Evolutionary conservation across 345 rosid species (phyloP).

Genomic region (Ricinus communis): DNA sequence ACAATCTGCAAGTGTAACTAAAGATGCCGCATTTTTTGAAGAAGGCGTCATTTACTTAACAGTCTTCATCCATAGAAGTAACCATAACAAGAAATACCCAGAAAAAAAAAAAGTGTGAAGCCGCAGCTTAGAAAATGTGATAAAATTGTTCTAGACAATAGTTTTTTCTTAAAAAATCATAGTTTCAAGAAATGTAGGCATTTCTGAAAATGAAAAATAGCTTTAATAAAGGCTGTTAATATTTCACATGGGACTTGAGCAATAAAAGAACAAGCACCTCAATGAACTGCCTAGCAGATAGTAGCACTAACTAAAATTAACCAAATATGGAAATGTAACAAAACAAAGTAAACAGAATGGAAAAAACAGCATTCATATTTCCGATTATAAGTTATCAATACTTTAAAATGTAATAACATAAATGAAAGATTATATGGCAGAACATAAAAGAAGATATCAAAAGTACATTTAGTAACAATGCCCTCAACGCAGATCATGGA

Average conservation of each 20-base stretch:
- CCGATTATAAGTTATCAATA: too few relatives aligned
- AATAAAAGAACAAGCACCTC: slow-evolving; percentile 1
- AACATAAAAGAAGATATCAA: not conserved
- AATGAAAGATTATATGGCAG: not conserved
- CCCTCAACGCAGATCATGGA: slow-evolving; percentile 96
- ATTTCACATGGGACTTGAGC: not conserved
- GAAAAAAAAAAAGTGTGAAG: not conserved
- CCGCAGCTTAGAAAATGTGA: not conserved
- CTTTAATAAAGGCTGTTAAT: not conserved
- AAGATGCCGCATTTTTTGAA: not conserved
- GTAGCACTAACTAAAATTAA: not conserved
- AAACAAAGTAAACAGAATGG: not conserved
- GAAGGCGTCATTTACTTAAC: not conserved
- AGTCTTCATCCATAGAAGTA: not conserved
- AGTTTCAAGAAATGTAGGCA: not conserved
- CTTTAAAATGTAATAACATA: too few relatives aligned
- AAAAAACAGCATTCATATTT: too few relatives aligned
- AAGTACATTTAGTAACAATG: slow-evolving; percentile 87
- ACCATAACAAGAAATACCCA: not conserved
- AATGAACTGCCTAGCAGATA: too few relatives aligned
- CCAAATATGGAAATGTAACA: not conserved
- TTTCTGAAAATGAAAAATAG: not conserved
- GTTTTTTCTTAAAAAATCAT: not conserved
- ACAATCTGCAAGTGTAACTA: not conserved
- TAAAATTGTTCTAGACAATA: not conserved